Base-by-base conservation (phyloP, 1,284 basidiomycete genomes). In the Moesziomyces sp. region DNA sequence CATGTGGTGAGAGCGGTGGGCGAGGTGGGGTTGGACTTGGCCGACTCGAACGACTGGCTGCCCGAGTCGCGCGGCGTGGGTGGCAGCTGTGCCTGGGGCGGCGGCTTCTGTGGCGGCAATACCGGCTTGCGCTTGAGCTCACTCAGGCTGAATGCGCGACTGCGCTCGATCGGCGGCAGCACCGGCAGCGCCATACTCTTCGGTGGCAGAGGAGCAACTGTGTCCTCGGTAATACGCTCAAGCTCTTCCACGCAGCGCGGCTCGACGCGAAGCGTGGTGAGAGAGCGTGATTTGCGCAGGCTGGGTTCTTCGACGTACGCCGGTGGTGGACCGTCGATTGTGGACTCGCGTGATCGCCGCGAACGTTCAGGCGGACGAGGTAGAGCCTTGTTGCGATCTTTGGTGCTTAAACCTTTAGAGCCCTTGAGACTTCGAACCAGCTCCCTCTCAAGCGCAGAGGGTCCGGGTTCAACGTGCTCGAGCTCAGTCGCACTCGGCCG, bases 101-200 rank as follows among this genome's bases (percentile, higher is more conserved):
- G 70, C 14, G 70, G 70, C 49, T 73, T 73, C n/a, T 60, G 70
- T 18, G 70, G 70, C 8, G 70, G 70, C 24, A 73, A 21, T 16
- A 50, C 48, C 3, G 54, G 52, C 28, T 28, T 33, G 30, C 30
- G 30, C 30, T 33, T 33, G 30, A 33, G 5, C 30, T 33, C 30
- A 11, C 10, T 3, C 9, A 33, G 11, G 30, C 30, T 33, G 2
- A 33, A 33, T 2, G 30, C 30, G 1, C 30, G 30, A 13, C 30
- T 33, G 30, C 30, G 30, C 9, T 33, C 30, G 11, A 33, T 33
- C 30, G 30, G 30, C 30, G 30, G 30, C 9, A 33, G 30, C 30
- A 33, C 30, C 10, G 30, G 30, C 30, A 33, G 13, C 1, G 30
- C 13, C 30, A 13, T 13, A 10, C 9, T 13, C 21, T 21, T 21